Evolutionary conservation across 768 basidiomycete genomes (phyloP).

Genomic region (Agaricus blazei): DNA sequence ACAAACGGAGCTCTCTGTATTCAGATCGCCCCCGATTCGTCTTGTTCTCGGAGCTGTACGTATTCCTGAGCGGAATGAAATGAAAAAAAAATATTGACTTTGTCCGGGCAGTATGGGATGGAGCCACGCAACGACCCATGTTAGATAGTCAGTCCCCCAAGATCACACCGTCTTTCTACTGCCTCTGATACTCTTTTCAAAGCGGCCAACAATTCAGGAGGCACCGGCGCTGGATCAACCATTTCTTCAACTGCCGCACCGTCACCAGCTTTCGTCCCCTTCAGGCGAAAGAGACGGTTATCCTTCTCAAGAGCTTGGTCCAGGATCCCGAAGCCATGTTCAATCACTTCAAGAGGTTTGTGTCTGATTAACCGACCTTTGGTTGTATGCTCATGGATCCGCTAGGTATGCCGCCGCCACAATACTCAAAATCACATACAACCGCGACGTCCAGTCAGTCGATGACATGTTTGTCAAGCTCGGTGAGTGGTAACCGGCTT

Average conservation of each 20-base stretch:
- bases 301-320: constrained; percentile 34
- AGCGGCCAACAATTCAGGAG: constrained; percentile 49
- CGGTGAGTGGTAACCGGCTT: constrained; percentile 21
- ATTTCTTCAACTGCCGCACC: constrained; percentile 41
- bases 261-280: constrained; percentile 33
- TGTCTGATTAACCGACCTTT: background rate
- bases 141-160: constrained; percentile 34
- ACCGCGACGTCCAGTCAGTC: constrained; percentile 35
- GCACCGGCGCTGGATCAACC: constrained; percentile 47
- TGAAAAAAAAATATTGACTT: background rate
- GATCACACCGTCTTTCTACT: background rate
- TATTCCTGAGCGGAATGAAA: background rate
- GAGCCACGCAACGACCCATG: constrained; percentile 40
- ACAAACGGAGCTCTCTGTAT: constrained; percentile 50
- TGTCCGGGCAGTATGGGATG: constrained; percentile 38
- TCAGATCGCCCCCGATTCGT: constrained; percentile 48
- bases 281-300: constrained; percentile 37
- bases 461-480: constrained; percentile 40
- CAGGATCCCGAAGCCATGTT: constrained; percentile 32
- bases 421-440: constrained; percentile 46
- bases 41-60: constrained; percentile 42
- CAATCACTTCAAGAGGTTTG: constrained; percentile 39
- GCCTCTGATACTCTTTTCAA: background rate
- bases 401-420: constrained; percentile 41
- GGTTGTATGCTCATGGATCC: background rate